These are phyloP conservation scores for Pyrenophora seminiperda DNA, from an alignment of 2,329 filamentous ascomycete genomes.

Conservation along the genomic window DNA sequence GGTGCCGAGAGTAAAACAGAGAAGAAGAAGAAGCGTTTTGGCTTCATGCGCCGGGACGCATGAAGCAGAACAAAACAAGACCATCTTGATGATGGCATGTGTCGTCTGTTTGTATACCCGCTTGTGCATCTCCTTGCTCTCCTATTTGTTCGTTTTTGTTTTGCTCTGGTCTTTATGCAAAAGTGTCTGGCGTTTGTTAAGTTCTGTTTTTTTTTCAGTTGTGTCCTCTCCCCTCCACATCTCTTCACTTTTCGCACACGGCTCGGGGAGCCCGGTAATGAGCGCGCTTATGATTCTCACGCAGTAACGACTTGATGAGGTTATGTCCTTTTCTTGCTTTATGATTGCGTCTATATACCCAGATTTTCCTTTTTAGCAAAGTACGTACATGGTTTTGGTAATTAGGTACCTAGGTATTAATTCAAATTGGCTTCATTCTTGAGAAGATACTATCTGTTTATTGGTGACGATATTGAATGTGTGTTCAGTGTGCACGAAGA, in stretches of 20 bases:
- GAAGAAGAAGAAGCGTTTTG: conserved; percentile 15
- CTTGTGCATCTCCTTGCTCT: conserved; percentile 2
- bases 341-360: conserved; percentile 12
- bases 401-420: conserved; percentile 7
- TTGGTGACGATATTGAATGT: too few species aligned
- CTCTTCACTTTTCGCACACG: conserved; percentile 6
- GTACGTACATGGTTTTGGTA: conserved; percentile 5
- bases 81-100: background rate
- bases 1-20: conserved; percentile 7
- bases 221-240: background rate
- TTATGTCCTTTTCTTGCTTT: conserved; percentile 14
- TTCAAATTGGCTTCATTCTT: background rate
- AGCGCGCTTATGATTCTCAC: conserved; percentile 14
- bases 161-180: background rate
- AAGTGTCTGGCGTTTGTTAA: background rate
- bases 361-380: conserved; percentile 4
- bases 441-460: too few species aligned
- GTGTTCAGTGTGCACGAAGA: too few species aligned
- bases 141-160: background rate
- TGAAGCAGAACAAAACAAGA: conserved; percentile 1
- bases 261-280: conserved; percentile 13
- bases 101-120: conserved; percentile 4
- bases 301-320: conserved; percentile 13
- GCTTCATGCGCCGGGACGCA: conserved; percentile 14
- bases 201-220: background rate